Evolutionary conservation across 768 basidiomycete genomes (phyloP), one percentile per base, ranked within the genome.

Genomic region (Calocera cornea): DNA sequence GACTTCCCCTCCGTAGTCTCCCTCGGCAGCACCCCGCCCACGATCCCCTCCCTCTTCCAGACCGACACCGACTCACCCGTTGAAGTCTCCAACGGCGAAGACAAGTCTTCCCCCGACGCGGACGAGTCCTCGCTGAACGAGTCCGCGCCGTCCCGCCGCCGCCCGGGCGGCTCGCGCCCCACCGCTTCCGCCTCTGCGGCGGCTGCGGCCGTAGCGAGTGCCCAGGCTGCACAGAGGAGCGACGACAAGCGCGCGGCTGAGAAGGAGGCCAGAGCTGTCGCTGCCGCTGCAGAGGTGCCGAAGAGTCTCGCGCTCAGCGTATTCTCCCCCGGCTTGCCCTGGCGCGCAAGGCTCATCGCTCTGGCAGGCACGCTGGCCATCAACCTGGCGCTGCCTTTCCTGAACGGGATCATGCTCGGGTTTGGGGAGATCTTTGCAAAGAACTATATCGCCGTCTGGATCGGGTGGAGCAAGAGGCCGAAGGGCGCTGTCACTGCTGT

Each of bases 351-450:
- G 65, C 72, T 84, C 54, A 84, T 82, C 41, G 89, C 91, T 10
- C 75, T 90, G 65, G 76, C 87, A 66, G 86, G 89, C 17, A 85
- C 88, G 27, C 75, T 93, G 70, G 88, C 88, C 31, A 89, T 95
- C 74, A 95, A 95, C 75, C 75, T 95, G 69, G 74, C 89, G 0
- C 81, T 95, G 41, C 92, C 92, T 0, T 95, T 95, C 76, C 83
- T 95, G 10, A 95, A 95, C 70, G 93, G 92, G 22, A 89, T 95
- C 68, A 95, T 95, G 92, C 84, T 94, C 64, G 92, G 92, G n/a
- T 94, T 95, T 74, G 92, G 92, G 41, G 93, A 95, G 77, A 89
- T 95, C 64, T 92, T 94, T 74, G 92, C 78, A 1, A 71, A 75
- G 68, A 75, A 75, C 65, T 70, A 76, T 63, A 64, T 78, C 60